phyloP scores from a whole-genome alignment of 192 early-diverging fungal species.

The Backusella westeae region DNA sequence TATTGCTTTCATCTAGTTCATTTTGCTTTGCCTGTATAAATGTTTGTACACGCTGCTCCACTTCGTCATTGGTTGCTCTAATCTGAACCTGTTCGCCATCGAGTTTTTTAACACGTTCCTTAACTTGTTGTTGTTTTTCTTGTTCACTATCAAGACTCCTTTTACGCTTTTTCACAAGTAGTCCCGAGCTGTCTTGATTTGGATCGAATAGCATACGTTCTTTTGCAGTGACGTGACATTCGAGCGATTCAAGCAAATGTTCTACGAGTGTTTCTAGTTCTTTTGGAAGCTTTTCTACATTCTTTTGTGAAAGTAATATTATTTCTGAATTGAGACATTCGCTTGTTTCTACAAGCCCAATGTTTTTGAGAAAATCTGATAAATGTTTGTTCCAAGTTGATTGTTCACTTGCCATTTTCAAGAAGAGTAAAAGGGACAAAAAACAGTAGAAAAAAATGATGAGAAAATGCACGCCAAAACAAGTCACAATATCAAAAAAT shows the following conservation, averaged over 20 bases:
- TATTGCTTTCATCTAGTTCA: conserved; percentile 40
- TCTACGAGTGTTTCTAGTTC: conserved; percentile 25
- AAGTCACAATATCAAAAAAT: not conserved
- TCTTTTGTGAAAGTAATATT: conserved; percentile 18
- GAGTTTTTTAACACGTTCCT: conserved; percentile 18
- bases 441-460: not conserved
- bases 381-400: conserved; percentile 21
- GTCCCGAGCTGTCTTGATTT: not conserved
- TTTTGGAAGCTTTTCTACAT: conserved; percentile 16
- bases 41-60: conserved; percentile 29
- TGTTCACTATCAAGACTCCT: not conserved
- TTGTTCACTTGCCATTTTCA: conserved; percentile 1
- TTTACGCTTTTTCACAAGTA: conserved; percentile 21
- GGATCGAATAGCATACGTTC: not conserved
- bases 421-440: not conserved
- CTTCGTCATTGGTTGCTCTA: conserved; percentile 30
- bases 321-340: conserved; percentile 26
- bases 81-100: conserved; percentile 38
- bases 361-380: conserved; percentile 12
- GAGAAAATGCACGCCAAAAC: not conserved
- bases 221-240: conserved; percentile 21
- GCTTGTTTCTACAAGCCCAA: conserved; percentile 30
- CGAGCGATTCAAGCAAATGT: conserved; percentile 18
- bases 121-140: conserved; percentile 9
- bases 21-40: conserved; percentile 38